phyloP scores from a whole-genome alignment of 73 alveolate genomes.

The Stentor roeselii region DNA sequence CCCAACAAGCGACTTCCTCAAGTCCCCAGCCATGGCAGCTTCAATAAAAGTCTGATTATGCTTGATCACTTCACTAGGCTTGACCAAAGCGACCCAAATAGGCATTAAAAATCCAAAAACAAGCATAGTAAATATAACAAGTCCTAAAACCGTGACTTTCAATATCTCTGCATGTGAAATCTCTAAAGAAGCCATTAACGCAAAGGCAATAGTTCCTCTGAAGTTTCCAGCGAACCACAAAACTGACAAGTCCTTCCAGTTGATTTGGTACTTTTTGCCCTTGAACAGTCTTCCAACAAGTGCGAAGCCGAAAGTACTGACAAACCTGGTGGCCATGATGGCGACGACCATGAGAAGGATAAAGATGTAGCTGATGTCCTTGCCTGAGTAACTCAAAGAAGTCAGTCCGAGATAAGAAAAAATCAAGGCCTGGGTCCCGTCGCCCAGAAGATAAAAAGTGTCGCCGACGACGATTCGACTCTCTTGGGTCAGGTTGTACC shows the following conservation, averaged over 20 bases:
- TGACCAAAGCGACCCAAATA: not conserved
- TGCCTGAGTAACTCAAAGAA: slow-evolving; percentile 48
- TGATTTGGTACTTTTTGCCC: slow-evolving; percentile 45
- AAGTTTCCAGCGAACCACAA: slow-evolving; percentile 71
- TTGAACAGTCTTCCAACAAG: slow-evolving; percentile 43
- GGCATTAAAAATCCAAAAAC: slow-evolving; percentile 9
- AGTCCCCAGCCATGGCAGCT: slow-evolving; percentile 10
- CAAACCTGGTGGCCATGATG: slow-evolving; percentile 61
- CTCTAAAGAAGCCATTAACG: slow-evolving; percentile 41
- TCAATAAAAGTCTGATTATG: not conserved
- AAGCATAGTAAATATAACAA: not conserved
- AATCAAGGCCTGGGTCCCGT: slow-evolving; percentile 74
- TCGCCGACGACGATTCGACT: slow-evolving; percentile 69
- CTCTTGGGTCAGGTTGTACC: slow-evolving; percentile 77
- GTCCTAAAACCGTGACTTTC: not conserved
- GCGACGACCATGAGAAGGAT: slow-evolving; percentile 59
- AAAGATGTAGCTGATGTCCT: slow-evolving; percentile 52
- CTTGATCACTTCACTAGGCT: not conserved
- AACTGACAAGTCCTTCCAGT: slow-evolving; percentile 56
- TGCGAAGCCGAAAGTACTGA: slow-evolving; percentile 59
- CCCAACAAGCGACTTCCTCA: slow-evolving; percentile 16
- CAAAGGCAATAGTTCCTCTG: slow-evolving; percentile 85
- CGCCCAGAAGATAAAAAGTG: slow-evolving; percentile 67
- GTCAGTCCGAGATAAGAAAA: slow-evolving; percentile 80
- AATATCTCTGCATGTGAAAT: not conserved